Percentiles rank a stretch among this genome's conserved stretches.
Conservation (phyloP, 139 green algal genomes). For the Auxenochlorella protothecoides region DNA sequence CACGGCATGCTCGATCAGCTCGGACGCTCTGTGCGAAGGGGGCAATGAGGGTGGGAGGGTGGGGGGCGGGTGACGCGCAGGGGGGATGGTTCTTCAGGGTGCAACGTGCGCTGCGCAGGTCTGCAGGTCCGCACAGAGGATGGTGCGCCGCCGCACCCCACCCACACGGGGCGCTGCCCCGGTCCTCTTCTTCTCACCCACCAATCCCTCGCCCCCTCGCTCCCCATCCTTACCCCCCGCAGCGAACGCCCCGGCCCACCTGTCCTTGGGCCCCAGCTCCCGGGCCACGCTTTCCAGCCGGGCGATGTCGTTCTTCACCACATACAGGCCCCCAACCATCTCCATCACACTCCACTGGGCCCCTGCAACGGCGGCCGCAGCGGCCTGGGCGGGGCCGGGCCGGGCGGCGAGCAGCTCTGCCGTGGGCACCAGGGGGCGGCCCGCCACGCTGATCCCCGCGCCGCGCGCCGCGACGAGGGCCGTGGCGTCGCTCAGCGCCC, state of each 20-base stretch:
- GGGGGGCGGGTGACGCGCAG: background rate
- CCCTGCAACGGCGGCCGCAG: background rate
- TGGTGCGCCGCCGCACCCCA: too few species aligned
- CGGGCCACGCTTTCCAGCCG: conserved; percentile 51
- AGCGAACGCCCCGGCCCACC: background rate
- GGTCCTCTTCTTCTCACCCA: too few species aligned
- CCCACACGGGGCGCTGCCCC: too few species aligned
- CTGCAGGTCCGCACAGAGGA: too few species aligned
- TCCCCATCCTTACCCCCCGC: too few species aligned
- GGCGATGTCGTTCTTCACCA: conserved; percentile 42
- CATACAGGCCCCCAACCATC: conserved; percentile 38
- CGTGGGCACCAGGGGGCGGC: conserved; percentile 5
- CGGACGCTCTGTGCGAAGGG: conserved; percentile 15
- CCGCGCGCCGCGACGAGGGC: conserved; percentile 23
- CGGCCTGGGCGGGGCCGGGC: background rate
- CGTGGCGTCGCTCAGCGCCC: conserved; percentile 24
- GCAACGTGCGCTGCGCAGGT: too few species aligned
- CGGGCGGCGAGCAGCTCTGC: background rate
- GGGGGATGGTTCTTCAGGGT: too few species aligned
- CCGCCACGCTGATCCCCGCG: conserved; percentile 13
- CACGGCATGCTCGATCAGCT: conserved; percentile 41
- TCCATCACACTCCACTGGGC: background rate
- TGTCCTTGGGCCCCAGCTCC: conserved; percentile 48
- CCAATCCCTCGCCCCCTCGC: too few species aligned
- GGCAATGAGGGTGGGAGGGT: background rate